Evolutionary conservation across 2,329 filamentous ascomycete genomes (phyloP).

Genomic region (Nothophoma quercina): DNA sequence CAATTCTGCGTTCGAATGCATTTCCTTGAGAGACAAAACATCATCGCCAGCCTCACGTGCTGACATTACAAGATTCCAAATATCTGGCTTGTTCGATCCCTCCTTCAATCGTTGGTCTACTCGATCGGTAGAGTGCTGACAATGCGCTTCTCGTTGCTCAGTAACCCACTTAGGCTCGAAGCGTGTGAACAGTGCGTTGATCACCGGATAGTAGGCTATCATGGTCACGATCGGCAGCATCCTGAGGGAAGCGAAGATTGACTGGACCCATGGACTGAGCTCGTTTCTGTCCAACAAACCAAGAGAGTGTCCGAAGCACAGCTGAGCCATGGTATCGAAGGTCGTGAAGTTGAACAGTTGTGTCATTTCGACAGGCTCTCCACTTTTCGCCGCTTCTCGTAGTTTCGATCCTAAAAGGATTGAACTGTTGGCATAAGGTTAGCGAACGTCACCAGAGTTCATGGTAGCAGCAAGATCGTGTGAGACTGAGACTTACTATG

Average conservation of each 20-base stretch:
- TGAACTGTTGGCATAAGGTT: no score
- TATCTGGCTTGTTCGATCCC: constrained; percentile 30
- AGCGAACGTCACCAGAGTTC: no score
- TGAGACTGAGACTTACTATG: constrained; percentile 49
- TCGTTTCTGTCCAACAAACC: constrained; percentile 15
- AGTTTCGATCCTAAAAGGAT: no score
- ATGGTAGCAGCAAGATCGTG: no score
- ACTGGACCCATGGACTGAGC: constrained; percentile 42
- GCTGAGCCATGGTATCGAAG: constrained; percentile 48
- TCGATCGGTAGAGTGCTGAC: not conserved
- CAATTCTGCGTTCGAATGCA: constrained; percentile 36
- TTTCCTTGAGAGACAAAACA: constrained; percentile 31
- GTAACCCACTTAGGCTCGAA: not conserved
- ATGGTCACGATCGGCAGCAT: not conserved
- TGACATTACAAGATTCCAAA: constrained; percentile 42
- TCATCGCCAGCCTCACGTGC: constrained; percentile 12
- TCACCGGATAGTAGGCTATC: not conserved
- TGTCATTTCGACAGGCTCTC: constrained; percentile 40
- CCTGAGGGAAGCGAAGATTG: constrained; percentile 12
- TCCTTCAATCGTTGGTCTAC: not conserved
- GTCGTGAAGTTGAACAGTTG: constrained; percentile 22
- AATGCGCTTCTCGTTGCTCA: not conserved
- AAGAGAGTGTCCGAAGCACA: constrained; percentile 61
- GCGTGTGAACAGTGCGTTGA: not conserved
- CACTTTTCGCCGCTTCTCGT: constrained; percentile 32